A percentile compares a stretch with the other conserved stretches of the same genome.
Conservation (phyloP, 306 rosid species). For the Cucumis hystrix region DNA sequence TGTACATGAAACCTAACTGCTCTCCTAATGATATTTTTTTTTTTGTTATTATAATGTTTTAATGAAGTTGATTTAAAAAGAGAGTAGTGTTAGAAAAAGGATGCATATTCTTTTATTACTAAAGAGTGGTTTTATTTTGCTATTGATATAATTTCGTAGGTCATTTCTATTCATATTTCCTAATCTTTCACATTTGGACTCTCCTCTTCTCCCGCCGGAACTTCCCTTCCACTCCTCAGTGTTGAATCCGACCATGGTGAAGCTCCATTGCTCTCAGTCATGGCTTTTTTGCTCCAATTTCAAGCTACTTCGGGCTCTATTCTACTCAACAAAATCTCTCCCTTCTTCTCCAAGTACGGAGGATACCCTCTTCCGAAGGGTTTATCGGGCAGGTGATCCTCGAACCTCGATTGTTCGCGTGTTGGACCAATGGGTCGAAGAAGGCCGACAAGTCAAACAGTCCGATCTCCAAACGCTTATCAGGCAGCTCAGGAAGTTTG, state of each 20-base stretch:
- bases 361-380: slow-evolving; percentile 22
- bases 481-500: slow-evolving; percentile 24
- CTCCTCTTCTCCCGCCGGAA: background rate
- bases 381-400: slow-evolving; percentile 26
- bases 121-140: no score
- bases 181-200: background rate
- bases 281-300: slow-evolving; percentile 9
- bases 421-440: slow-evolving; percentile 46
- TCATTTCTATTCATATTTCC: no score
- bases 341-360: background rate
- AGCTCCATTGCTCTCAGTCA: slow-evolving; percentile 19
- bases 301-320: slow-evolving; percentile 5
- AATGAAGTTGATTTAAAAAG: no score
- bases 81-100: no score
- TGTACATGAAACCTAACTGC: no score
- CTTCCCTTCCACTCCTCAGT: no score
- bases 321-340: slow-evolving; percentile 9
- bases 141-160: no score
- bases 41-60: no score
- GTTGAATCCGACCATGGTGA: slow-evolving; percentile 4
- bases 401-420: slow-evolving; percentile 22
- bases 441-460: slow-evolving; percentile 24
- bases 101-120: no score
- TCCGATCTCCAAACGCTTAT: slow-evolving; percentile 18
- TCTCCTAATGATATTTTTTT: no score